A percentile compares a stretch with the other conserved stretches of the same genome.
Conservation (phyloP, 306 rosid species). For the Cicer arietinum region DNA sequence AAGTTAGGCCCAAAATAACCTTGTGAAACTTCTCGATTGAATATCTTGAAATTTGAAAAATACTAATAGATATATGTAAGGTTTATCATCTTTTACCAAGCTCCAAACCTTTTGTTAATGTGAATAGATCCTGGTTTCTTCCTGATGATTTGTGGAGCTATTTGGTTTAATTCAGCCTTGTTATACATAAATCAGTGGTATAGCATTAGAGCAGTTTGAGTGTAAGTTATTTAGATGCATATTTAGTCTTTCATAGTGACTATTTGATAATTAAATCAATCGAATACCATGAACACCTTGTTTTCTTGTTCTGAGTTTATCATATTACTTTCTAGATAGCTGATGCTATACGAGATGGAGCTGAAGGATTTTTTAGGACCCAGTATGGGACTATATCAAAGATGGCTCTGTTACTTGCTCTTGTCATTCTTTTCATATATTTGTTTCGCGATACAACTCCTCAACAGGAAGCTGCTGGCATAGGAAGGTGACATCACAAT, state of each 20-base stretch:
- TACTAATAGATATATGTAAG: no score
- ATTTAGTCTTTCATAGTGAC: slow-evolving; percentile 33
- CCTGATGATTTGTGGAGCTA: slow-evolving; percentile 24
- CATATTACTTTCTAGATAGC: slow-evolving; percentile 72
- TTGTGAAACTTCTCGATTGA: no score
- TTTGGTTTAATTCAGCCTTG: slow-evolving; percentile 19
- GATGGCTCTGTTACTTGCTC: slow-evolving; percentile 92
- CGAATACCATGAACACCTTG: slow-evolving; percentile 25
- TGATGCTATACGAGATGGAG: slow-evolving; percentile 99
- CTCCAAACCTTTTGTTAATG: background rate
- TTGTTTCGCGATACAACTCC: slow-evolving; percentile 88
- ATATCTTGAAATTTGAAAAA: no score
- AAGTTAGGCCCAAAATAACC: no score
- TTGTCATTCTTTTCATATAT: slow-evolving; percentile 84
- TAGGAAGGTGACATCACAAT: slow-evolving; percentile 77
- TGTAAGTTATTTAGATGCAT: slow-evolving; percentile 24
- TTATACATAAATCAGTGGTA: slow-evolving; percentile 8
- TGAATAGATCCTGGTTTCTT: slow-evolving; percentile 7
- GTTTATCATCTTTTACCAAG: no score
- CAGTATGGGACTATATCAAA: slow-evolving; percentile 96
- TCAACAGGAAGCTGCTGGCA: slow-evolving; percentile 86
- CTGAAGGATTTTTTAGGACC: slow-evolving; percentile 98
- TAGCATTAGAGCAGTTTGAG: slow-evolving; percentile 16
- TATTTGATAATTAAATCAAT: slow-evolving; percentile 29
- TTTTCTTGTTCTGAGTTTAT: slow-evolving; percentile 51